Evolutionary conservation across 169 alveolate species (phyloP).

Genomic region (Sarcocystis neurona): DNA sequence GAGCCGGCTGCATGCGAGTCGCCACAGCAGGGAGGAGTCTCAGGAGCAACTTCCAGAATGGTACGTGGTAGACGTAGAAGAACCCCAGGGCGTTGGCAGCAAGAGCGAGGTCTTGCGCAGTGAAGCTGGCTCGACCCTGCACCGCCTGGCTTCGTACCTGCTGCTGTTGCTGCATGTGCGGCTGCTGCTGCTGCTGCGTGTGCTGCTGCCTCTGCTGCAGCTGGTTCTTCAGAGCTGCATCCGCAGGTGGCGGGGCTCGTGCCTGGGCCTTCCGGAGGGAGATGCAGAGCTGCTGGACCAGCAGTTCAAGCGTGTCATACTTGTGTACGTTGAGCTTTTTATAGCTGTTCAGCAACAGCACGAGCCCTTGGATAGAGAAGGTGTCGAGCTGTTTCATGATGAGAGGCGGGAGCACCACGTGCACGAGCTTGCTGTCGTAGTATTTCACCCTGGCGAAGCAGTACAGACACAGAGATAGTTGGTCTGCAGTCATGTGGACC

Average conservation of each 20-base stretch:
- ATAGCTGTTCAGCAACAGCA: constrained; percentile 35
- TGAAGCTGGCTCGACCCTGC: background rate
- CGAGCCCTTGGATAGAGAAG: constrained; percentile 35
- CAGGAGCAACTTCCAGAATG: constrained; percentile 15
- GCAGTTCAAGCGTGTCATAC: constrained; percentile 45
- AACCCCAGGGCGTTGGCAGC: constrained; percentile 20
- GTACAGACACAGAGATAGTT: constrained; percentile 4
- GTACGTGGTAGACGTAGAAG: constrained; percentile 38
- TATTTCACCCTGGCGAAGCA: constrained; percentile 33
- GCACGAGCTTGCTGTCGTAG: constrained; percentile 32
- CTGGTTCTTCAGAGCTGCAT: background rate
- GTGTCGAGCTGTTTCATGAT: constrained; percentile 40
- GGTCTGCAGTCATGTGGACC: constrained; percentile 20
- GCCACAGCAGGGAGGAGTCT: constrained; percentile 9
- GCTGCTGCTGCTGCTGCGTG: background rate
- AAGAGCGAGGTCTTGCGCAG: constrained; percentile 33
- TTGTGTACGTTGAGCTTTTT: constrained; percentile 30
- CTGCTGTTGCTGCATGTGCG: background rate
- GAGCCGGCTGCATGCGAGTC: constrained; percentile 12
- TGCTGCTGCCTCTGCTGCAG: background rate
- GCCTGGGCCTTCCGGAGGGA: background rate
- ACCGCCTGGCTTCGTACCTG: constrained; percentile 2
- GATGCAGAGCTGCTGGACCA: constrained; percentile 16
- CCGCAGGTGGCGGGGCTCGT: background rate
- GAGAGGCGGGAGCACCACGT: constrained; percentile 24